Evolutionary conservation across 1,284 basidiomycete genomes (phyloP), one percentile per base, ranked within the genome.

Genomic region (Exobasidium cylindrosporum): DNA sequence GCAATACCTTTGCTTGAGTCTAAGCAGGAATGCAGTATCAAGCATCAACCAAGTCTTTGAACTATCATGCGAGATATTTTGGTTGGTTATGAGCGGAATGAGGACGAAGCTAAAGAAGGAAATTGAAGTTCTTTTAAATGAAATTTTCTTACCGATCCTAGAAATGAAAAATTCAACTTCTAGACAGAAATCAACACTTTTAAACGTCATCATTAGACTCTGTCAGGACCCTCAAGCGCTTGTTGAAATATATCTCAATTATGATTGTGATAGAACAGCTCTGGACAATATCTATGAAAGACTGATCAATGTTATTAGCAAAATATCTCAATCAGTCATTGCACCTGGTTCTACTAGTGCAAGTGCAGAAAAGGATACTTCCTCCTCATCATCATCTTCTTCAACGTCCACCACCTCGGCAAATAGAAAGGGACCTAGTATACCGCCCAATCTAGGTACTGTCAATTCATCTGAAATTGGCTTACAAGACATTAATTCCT

Each of bases 71-170:
- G 96, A 98, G 82, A 97, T 98, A 70, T 98, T 98, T 81, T 98
- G 95, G 93, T 87, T 91, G 70, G 90, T 97, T 52, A 82, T 99
- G 24, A 87, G 89, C 56, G 91, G 91, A 4, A 89, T 99, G 88
- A 86, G 96, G 31, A 92, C 92, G 30, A 96, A 92, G 82, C 86
- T 99, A 66, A 99, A 99, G 91, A 97, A 97, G 89, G 97, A 99
- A 82, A 97, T 98, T 67, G 96, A 97, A 81, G 94, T 99, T 43
- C 84, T 99, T 32, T 82, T 99, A 60, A 96, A 97, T 78, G 96
- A 99, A 79, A 99, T 99, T 73, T 99, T 98, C 83, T 87, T 99
- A 63, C 96, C 96, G 1, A 97, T 99, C 57, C 83, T 99, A 56
- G 96, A 99, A 83, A 97, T 99, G 94, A 88, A 89, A 74, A 97